These are phyloP conservation scores for Aphanomyces euteiches DNA, from an alignment of 352 stramenopile species.

Conservation along the genomic window DNA sequence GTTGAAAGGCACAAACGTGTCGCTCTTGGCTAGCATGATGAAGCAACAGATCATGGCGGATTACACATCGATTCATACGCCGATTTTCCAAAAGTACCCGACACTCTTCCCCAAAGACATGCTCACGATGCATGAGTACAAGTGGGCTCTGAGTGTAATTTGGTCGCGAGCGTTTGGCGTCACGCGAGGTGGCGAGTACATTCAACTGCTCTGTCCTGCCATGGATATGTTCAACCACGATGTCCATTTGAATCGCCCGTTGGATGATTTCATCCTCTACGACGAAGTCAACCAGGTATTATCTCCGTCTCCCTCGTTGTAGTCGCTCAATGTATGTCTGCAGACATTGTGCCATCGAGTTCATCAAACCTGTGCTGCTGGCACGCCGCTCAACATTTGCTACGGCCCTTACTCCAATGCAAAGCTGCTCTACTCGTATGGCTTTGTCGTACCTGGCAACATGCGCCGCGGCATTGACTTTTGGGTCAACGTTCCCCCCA, in stretches of 20 bases:
- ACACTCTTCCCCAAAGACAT: slow-evolving; percentile 41
- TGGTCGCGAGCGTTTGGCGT: slow-evolving; percentile 72
- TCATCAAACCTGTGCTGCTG: slow-evolving; percentile 33
- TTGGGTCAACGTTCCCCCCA: slow-evolving; percentile 61
- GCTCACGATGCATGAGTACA: slow-evolving; percentile 54
- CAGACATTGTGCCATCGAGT: slow-evolving; percentile 42
- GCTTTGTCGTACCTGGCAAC: slow-evolving; percentile 53
- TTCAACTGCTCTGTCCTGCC: slow-evolving; percentile 56
- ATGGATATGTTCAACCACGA: slow-evolving; percentile 83
- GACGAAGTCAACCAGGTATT: slow-evolving; percentile 42
- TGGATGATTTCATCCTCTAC: slow-evolving; percentile 58
- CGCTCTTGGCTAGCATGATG: slow-evolving; percentile 64
- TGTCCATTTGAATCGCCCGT: slow-evolving; percentile 37
- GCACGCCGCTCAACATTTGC: slow-evolving; percentile 49
- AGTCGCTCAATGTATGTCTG: not conserved
- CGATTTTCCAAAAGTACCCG: slow-evolving; percentile 46
- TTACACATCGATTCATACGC: slow-evolving; percentile 54
- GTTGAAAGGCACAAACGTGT: slow-evolving; percentile 52
- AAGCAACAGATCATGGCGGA: slow-evolving; percentile 51
- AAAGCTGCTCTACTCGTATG: slow-evolving; percentile 76
- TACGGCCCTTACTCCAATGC: slow-evolving; percentile 76
- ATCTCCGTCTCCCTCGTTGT: not conserved
- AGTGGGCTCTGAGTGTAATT: slow-evolving; percentile 70
- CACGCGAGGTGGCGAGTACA: slow-evolving; percentile 39
- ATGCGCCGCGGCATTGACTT: slow-evolving; percentile 52